A percentile compares a stretch with the other conserved stretches of the same genome.
phyloP scores from a whole-genome alignment of 1,284 basidiomycete genomes.

The Pterulicium gracile region DNA sequence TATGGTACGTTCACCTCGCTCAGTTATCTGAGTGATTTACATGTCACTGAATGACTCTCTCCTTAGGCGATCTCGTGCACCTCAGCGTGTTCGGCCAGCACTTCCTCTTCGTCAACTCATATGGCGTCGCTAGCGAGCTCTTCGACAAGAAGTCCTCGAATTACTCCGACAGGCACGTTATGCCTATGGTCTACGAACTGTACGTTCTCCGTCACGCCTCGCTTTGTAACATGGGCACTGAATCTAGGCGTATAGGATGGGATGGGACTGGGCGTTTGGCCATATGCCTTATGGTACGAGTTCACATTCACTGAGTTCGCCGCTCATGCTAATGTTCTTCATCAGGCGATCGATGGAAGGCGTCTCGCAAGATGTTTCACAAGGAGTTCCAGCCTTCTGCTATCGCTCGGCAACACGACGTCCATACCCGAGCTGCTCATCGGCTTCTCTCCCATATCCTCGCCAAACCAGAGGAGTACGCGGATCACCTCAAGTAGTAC shows the following conservation, averaged over 20 bases:
- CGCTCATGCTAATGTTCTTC: background rate
- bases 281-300: constrained; percentile 26
- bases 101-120: constrained; percentile 32
- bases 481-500: constrained; percentile 33
- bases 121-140: constrained; percentile 27
- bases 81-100: constrained; percentile 30
- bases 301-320: background rate
- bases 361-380: constrained; percentile 26
- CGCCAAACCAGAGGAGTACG: constrained; percentile 24
- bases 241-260: constrained; percentile 19
- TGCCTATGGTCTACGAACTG: constrained; percentile 13
- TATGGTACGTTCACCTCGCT: constrained; percentile 19
- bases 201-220: constrained; percentile 1
- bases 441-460: constrained; percentile 26
- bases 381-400: constrained; percentile 18
- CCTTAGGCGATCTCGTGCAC: constrained; percentile 31
- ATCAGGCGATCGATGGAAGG: constrained; percentile 24
- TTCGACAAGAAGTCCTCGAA: constrained; percentile 34
- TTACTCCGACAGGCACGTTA: constrained; percentile 25
- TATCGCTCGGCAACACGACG: constrained; percentile 18
- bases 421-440: constrained; percentile 25
- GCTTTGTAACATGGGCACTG: background rate
- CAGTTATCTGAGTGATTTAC: constrained; percentile 1
- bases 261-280: constrained; percentile 26
- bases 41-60: too few species aligned